Evolutionary conservation across 176 grass and related monocot genomes (phyloP).

Genomic region (Thalia dealbata): DNA sequence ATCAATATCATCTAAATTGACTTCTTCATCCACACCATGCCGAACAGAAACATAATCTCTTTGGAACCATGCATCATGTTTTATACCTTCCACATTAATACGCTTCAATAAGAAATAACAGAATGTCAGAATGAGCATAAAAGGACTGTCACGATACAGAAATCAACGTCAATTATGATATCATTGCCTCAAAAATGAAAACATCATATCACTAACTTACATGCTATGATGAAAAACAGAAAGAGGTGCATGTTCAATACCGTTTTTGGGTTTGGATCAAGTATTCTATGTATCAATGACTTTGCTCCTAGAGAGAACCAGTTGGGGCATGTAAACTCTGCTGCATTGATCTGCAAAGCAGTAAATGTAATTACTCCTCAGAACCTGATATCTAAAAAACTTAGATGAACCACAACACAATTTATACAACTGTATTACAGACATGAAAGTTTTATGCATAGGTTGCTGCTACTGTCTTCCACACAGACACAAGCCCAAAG

Average conservation of each 20-base stretch:
- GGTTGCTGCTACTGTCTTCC: too few relatives aligned
- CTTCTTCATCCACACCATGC: conserved; percentile 44
- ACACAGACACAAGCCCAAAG: neutral
- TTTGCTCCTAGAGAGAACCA: conserved; percentile 73
- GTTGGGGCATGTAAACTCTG: conserved; percentile 63
- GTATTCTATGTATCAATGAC: conserved; percentile 60
- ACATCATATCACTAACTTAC: too few relatives aligned
- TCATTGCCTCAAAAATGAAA: neutral
- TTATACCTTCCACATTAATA: conserved; percentile 65
- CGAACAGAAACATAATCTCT: conserved; percentile 58
- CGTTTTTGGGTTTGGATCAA: conserved; percentile 77
- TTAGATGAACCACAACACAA: neutral
- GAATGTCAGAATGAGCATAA: neutral
- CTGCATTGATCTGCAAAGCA: conserved; percentile 62
- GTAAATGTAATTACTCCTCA: neutral
- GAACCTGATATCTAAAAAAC: neutral
- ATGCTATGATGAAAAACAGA: neutral
- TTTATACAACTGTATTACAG: neutral
- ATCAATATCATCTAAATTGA: conserved; percentile 80
- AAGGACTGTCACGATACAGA: neutral
- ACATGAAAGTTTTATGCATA: neutral
- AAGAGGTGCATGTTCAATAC: conserved; percentile 16
- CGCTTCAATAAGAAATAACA: conserved; percentile 37
- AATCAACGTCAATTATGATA: neutral
- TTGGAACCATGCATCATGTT: conserved; percentile 64